Conservation (phyloP, 2,329 filamentous ascomycete species). For the Colletotrichum lupini region DNA sequence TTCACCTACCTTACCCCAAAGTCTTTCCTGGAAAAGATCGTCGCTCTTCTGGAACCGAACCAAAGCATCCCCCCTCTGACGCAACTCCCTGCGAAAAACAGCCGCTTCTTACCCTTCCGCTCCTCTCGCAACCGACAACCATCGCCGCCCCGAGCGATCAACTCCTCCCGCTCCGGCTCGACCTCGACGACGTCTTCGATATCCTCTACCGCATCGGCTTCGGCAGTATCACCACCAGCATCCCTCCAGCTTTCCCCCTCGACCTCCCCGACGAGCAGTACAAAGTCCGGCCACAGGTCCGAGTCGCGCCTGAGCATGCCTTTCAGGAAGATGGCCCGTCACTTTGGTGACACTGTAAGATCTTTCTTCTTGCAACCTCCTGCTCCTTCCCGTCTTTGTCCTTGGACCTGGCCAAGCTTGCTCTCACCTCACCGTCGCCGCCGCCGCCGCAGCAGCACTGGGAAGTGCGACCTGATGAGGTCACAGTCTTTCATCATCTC, state of each 20-base stretch:
- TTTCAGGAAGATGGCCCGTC: constrained; percentile 54
- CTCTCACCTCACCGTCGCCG: too few relatives aligned
- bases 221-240: neutral
- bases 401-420: neutral
- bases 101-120: constrained; percentile 30
- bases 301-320: constrained; percentile 41
- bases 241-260: constrained; percentile 5
- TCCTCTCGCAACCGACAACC: constrained; percentile 16
- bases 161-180: constrained; percentile 7
- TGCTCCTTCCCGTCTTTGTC: constrained; percentile 31
- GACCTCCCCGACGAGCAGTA: constrained; percentile 1
- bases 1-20: neutral
- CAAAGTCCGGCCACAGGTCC: constrained; percentile 29
- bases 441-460: neutral
- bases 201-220: neutral
- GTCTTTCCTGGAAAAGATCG: neutral
- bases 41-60: neutral
- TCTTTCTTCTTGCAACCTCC: neutral
- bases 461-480: neutral
- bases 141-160: neutral
- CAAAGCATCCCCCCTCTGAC: constrained; percentile 16
- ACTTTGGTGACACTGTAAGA: constrained; percentile 60
- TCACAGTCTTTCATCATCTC: neutral
- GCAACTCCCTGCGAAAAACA: constrained; percentile 15
- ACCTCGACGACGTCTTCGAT: constrained; percentile 5